Percentiles rank a stretch among this genome's conserved stretches.
Evolutionary conservation across 257 asterid species (phyloP).

Genomic region (Linderniella brevidens): DNA sequence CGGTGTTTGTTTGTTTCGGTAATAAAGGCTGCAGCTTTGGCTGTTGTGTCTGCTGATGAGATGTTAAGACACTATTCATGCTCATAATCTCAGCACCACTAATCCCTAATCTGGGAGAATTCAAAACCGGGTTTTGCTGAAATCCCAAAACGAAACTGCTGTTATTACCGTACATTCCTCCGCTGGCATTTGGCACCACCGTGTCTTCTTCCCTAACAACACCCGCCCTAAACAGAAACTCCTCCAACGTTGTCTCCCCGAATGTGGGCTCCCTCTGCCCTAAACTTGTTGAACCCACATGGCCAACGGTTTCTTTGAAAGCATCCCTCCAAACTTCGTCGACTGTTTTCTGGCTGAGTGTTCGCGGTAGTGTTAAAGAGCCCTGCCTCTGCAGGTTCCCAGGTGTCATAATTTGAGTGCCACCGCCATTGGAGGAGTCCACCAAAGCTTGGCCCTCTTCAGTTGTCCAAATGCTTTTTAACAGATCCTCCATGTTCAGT

Average conservation of each 20-base stretch:
- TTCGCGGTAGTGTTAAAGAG: slow-evolving; percentile 33
- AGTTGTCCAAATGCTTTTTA: slow-evolving; percentile 63
- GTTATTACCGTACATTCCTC: not conserved
- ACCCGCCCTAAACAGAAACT: slow-evolving; percentile 49
- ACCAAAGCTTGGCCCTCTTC: slow-evolving; percentile 49
- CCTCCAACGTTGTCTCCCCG: slow-evolving; percentile 65
- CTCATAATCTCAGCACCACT: too few relatives aligned
- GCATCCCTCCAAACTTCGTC: slow-evolving; percentile 47
- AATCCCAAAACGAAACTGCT: not conserved
- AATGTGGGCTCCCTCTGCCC: slow-evolving; percentile 28
- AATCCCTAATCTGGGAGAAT: not conserved
- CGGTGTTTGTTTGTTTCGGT: slow-evolving; percentile 30
- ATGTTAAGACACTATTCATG: not conserved
- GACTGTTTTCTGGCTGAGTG: slow-evolving; percentile 41
- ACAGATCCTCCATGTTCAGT: slow-evolving; percentile 72
- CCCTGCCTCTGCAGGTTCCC: slow-evolving; percentile 38
- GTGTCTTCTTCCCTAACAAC: slow-evolving; percentile 23
- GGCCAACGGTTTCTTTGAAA: slow-evolving; percentile 3
- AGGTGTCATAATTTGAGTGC: slow-evolving; percentile 13
- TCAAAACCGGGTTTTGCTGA: not conserved
- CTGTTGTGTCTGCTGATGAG: slow-evolving; percentile 16
- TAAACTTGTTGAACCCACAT: slow-evolving; percentile 9
- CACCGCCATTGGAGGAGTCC: not conserved
- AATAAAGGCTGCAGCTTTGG: slow-evolving; percentile 28
- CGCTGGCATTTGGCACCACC: not conserved